A percentile compares a stretch with the other conserved stretches of the same genome.
Evolutionary conservation across 352 stramenopile genomes (phyloP).

Genomic region (Pythium scleroteichum): DNA sequence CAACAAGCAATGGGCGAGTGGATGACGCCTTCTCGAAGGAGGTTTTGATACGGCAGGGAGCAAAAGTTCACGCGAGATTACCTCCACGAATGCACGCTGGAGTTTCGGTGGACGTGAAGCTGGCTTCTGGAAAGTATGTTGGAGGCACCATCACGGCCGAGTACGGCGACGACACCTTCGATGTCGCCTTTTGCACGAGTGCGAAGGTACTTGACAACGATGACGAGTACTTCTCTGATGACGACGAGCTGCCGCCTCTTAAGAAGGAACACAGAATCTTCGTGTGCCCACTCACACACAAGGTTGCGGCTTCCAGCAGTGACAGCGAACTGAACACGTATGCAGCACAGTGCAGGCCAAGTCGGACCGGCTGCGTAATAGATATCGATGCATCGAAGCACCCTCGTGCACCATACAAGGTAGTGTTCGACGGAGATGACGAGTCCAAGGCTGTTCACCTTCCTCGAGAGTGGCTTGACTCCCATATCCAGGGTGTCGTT

Average conservation of each 20-base stretch:
- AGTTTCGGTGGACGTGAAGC: slow-evolving; percentile 44
- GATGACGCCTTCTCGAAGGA: slow-evolving; percentile 10
- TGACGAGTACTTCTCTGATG: slow-evolving; percentile 40
- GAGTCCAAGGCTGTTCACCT: slow-evolving; percentile 36
- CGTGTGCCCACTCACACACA: slow-evolving; percentile 33
- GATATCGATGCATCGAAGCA: slow-evolving; percentile 30
- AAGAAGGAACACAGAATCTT: slow-evolving; percentile 35
- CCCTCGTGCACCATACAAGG: slow-evolving; percentile 28
- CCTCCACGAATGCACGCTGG: slow-evolving; percentile 43
- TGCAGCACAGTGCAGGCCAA: slow-evolving; percentile 3
- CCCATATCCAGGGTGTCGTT: slow-evolving; percentile 32
- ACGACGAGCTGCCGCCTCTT: slow-evolving; percentile 42
- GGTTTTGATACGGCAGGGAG: slow-evolving; percentile 28
- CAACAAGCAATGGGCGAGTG: not conserved
- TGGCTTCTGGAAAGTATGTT: slow-evolving; percentile 37
- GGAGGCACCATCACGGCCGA: slow-evolving; percentile 48
- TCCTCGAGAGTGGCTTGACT: slow-evolving; percentile 37
- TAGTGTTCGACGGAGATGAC: slow-evolving; percentile 37
- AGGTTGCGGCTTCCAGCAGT: not conserved
- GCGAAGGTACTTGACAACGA: slow-evolving; percentile 41
- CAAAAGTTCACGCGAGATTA: slow-evolving; percentile 39
- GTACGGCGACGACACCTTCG: slow-evolving; percentile 39
- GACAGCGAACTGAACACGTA: not conserved
- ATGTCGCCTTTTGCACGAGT: slow-evolving; percentile 44
- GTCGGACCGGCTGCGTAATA: slow-evolving; percentile 36